A percentile compares a stretch with the other conserved stretches of the same genome.
These are phyloP conservation scores for Phytopythium montanum DNA, from an alignment of 352 stramenopile species.

Conservation along the genomic window DNA sequence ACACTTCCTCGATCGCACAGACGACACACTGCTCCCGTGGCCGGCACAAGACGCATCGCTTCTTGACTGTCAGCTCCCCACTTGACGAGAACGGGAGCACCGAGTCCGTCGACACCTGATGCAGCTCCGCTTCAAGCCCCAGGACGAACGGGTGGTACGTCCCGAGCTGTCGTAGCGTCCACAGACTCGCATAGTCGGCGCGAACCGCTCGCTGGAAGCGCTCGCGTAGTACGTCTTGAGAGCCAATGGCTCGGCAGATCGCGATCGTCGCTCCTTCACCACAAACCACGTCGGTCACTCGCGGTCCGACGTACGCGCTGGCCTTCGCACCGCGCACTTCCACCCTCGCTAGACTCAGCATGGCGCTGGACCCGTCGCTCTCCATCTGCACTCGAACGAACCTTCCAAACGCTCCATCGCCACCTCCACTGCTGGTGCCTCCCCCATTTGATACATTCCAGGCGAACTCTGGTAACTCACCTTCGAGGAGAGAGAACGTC, in stretches of 20 bases:
- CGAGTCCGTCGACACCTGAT: background rate
- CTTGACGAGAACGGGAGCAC: background rate
- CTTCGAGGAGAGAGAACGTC: constrained; percentile 22
- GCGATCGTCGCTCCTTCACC: constrained; percentile 49
- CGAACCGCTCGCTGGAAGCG: constrained; percentile 51
- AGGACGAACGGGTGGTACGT: constrained; percentile 58
- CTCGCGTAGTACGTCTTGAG: constrained; percentile 36
- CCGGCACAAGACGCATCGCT: constrained; percentile 12
- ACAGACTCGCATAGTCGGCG: constrained; percentile 39
- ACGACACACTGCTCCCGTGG: background rate
- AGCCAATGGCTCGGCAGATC: constrained; percentile 44
- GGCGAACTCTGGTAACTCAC: constrained; percentile 21
- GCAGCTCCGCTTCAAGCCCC: constrained; percentile 3
- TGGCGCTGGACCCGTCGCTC: constrained; percentile 22
- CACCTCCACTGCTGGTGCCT: background rate
- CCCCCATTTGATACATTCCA: constrained; percentile 38
- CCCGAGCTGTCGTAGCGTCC: constrained; percentile 56
- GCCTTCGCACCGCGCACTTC: constrained; percentile 42
- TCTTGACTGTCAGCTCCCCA: constrained; percentile 1
- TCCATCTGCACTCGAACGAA: constrained; percentile 70
- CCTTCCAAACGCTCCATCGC: constrained; percentile 37
- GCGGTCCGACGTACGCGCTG: constrained; percentile 47
- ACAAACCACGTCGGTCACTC: constrained; percentile 52
- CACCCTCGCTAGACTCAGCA: constrained; percentile 47
- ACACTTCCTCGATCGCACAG: constrained; percentile 1